Evolutionary conservation across 192 early-diverging fungal species (phyloP).

Genomic region (Mortierella alpina): DNA sequence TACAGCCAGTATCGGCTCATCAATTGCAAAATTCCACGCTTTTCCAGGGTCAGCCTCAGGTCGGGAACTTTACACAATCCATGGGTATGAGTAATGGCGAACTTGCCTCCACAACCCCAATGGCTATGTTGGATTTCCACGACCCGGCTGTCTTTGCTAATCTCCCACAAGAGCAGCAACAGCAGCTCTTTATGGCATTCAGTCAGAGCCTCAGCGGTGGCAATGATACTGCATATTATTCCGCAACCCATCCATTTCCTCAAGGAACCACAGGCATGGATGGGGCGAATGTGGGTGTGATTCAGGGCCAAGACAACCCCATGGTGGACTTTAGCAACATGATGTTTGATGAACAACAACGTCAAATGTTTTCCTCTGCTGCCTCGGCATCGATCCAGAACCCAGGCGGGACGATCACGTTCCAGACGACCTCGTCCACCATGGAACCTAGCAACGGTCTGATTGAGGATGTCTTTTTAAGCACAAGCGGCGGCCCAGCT

Average conservation of each 20-base stretch:
- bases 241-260: background rate
- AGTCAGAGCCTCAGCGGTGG: slow-evolving; percentile 20
- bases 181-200: slow-evolving; percentile 29
- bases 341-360: slow-evolving; percentile 11
- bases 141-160: slow-evolving; percentile 29
- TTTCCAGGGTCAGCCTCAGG: slow-evolving; percentile 3
- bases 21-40: slow-evolving; percentile 16
- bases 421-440: background rate
- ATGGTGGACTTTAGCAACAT: slow-evolving; percentile 5
- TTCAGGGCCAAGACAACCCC: slow-evolving; percentile 6
- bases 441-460: too few relatives aligned
- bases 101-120: background rate
- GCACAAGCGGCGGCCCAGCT: too few relatives aligned
- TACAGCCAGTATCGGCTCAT: background rate
- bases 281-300: background rate
- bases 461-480: background rate
- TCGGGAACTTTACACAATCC: background rate
- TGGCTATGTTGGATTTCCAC: slow-evolving; percentile 9
- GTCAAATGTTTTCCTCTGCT: slow-evolving; percentile 15
- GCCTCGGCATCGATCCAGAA: background rate
- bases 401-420: background rate
- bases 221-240: background rate
- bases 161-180: slow-evolving; percentile 23
- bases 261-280: background rate
- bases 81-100: background rate